Conservation (phyloP, 441 rosid genomes). For the Breynia disticha region DNA sequence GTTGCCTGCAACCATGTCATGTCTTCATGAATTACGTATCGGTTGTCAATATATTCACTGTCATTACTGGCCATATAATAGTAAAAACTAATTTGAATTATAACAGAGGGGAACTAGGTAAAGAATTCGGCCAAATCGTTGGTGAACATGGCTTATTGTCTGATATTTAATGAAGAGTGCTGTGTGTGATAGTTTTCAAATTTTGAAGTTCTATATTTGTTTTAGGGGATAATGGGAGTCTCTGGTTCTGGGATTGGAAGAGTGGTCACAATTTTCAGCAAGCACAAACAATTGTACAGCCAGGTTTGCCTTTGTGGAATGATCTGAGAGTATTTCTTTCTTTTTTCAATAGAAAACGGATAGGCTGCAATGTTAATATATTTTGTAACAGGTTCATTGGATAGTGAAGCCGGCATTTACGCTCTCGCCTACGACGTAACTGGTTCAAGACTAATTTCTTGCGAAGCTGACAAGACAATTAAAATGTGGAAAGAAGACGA, state of each 20-base stretch:
- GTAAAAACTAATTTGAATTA: too few relatives aligned
- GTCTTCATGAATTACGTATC: too few relatives aligned
- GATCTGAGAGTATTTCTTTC: background rate
- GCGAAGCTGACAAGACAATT: constrained; percentile 95
- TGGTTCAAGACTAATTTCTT: constrained; percentile 69
- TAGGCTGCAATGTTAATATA: background rate
- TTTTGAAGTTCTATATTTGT: background rate
- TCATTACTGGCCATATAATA: too few relatives aligned
- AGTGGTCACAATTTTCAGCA: constrained; percentile 98
- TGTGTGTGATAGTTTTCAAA: background rate
- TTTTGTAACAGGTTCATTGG: constrained; percentile 68
- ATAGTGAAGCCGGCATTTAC: constrained; percentile 96
- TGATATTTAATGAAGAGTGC: too few relatives aligned
- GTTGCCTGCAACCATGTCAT: too few relatives aligned
- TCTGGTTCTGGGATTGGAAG: constrained; percentile 99
- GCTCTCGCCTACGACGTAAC: constrained; percentile 68
- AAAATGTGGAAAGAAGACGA: constrained; percentile 99
- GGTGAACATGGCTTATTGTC: too few relatives aligned
- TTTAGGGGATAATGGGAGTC: constrained; percentile 88
- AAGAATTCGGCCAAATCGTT: too few relatives aligned
- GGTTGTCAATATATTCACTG: too few relatives aligned
- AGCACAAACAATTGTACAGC: constrained; percentile 87
- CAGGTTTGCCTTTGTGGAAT: constrained; percentile 38
- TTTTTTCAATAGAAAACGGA: background rate
- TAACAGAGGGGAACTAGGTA: too few relatives aligned